These are phyloP conservation scores for Trichomonas tenax DNA, from an alignment of 208 protist species.

Conservation along the genomic window DNA sequence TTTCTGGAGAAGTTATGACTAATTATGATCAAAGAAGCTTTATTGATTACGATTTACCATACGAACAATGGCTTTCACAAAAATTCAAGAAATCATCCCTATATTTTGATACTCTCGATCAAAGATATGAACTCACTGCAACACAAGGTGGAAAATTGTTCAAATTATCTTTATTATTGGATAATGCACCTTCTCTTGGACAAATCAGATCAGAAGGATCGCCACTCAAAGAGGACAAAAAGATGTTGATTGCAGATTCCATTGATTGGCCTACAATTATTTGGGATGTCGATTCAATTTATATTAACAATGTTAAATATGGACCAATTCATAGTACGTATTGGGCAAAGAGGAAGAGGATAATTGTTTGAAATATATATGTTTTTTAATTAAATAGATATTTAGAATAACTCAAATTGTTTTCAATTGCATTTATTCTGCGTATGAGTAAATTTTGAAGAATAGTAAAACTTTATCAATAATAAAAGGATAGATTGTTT, in stretches of 20 bases:
- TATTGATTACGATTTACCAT: neutral
- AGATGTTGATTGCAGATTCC: neutral
- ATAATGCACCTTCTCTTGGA: neutral
- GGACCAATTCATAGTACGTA: neutral
- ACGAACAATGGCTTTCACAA: neutral
- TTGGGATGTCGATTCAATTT: neutral
- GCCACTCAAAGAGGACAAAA: neutral
- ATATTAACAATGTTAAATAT: neutral
- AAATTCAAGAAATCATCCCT: neutral
- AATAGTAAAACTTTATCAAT: too few species aligned
- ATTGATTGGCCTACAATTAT: neutral
- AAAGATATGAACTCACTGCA: neutral
- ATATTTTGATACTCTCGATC: neutral
- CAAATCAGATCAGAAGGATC: neutral
- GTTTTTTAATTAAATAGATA: neutral
- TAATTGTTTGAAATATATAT: neutral
- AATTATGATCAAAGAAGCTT: neutral
- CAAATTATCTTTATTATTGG: neutral
- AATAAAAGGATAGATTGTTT: too few species aligned
- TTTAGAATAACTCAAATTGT: too few species aligned
- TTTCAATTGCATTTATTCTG: too few species aligned
- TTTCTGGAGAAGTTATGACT: neutral
- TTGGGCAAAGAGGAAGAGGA: neutral
- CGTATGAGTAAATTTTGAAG: too few species aligned
- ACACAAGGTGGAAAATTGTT: neutral